phyloP scores from a whole-genome alignment of 2,329 filamentous ascomycete genomes.

The Diplodia corticola region DNA sequence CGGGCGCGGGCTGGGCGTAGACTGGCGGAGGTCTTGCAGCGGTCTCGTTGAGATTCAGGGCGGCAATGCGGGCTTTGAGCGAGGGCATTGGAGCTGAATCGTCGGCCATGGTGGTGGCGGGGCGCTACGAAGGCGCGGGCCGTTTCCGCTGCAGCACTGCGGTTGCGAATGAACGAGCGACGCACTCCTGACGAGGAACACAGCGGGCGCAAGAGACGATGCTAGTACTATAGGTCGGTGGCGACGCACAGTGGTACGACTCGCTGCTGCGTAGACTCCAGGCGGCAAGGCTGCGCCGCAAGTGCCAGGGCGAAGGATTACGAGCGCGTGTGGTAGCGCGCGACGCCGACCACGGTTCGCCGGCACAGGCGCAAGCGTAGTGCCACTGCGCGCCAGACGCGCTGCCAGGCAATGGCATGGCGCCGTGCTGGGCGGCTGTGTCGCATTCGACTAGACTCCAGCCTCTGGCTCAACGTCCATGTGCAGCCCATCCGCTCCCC shows the following conservation, averaged over 20 bases:
- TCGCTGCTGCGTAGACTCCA: not conserved
- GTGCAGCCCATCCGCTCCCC: not conserved
- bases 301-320: conserved; percentile 3
- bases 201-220: not conserved
- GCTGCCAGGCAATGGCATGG: not conserved
- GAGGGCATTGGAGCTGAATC: conserved; percentile 28
- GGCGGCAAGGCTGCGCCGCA: conserved; percentile 13
- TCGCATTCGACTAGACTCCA: not conserved
- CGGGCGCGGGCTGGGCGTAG: conserved; percentile 38
- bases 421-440: not conserved
- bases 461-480: not conserved
- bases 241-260: not conserved
- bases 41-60: conserved; percentile 50
- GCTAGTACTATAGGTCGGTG: not conserved
- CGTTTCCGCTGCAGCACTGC: conserved; percentile 6
- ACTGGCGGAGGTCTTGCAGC: conserved; percentile 39
- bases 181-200: conserved; percentile 25
- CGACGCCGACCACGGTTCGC: conserved; percentile 9
- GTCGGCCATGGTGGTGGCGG: conserved; percentile 31
- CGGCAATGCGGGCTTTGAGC: conserved; percentile 51
- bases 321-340: conserved; percentile 9
- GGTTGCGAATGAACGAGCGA: conserved; percentile 43
- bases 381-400: not conserved
- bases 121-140: conserved; percentile 11
- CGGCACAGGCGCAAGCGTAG: not conserved